Evolutionary conservation across 768 basidiomycete genomes (phyloP).

Genomic region (Punctularia strigosozonata): DNA sequence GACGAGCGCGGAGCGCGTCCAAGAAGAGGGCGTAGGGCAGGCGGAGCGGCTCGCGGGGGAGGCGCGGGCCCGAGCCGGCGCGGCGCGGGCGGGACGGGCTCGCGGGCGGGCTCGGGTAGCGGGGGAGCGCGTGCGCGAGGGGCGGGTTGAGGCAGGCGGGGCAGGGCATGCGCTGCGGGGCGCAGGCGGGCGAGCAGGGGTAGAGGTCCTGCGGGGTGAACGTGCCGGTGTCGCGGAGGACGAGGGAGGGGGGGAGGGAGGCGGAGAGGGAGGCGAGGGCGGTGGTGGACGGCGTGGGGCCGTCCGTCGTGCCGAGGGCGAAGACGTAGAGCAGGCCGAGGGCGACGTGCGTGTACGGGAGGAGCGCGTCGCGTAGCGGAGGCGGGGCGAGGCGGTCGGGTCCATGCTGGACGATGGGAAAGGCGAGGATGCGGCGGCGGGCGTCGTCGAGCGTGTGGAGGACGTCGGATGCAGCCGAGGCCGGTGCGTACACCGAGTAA

Average conservation of each 20-base stretch:
- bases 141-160: slow-evolving; percentile 20
- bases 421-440: slow-evolving; percentile 33
- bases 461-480: slow-evolving; percentile 10
- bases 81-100: slow-evolving; percentile 3
- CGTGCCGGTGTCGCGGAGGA: slow-evolving; percentile 22
- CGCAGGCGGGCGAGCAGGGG: slow-evolving; percentile 39
- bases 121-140: slow-evolving; percentile 8
- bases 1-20: slow-evolving; percentile 43
- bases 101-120: slow-evolving; percentile 2
- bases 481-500: slow-evolving; percentile 32
- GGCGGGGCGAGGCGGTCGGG: no score
- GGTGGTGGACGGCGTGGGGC: slow-evolving; percentile 17
- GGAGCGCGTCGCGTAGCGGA: slow-evolving; percentile 34
- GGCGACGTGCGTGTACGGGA: slow-evolving; percentile 38
- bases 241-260: background rate
- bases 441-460: slow-evolving; percentile 42
- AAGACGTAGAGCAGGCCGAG: slow-evolving; percentile 47
- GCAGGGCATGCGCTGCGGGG: slow-evolving; percentile 27
- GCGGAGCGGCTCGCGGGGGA: slow-evolving; percentile 37
- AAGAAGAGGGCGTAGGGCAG: slow-evolving; percentile 35
- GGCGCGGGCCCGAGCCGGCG: no score
- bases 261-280: slow-evolving; percentile 22
- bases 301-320: slow-evolving; percentile 27
- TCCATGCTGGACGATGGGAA: no score
- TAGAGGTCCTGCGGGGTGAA: slow-evolving; percentile 40